Evolutionary conservation across 1,284 basidiomycete genomes (phyloP), one percentile per base, ranked within the genome.

Genomic region (Ustilago hordei): DNA sequence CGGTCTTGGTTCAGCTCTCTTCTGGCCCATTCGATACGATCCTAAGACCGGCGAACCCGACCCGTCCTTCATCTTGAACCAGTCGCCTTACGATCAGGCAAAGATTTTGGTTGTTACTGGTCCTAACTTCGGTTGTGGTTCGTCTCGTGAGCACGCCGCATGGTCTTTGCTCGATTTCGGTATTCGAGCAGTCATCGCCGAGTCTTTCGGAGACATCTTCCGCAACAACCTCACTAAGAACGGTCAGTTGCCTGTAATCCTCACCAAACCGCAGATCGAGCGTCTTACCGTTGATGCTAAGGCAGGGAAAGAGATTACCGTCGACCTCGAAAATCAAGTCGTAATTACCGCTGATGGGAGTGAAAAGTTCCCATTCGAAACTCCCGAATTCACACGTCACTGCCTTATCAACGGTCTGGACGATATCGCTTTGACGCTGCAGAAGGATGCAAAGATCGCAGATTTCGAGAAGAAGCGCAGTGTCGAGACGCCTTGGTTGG

Each of bases 151-250:
- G 50, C 84, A 85, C 60, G 84, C 84, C 13, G 79, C 84, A 3
- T 85, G 84, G 84, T 70, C 78, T 43, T 68, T 85, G 65, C 76
- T 80, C 47, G 84, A 85, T 69, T 85, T 84, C 68, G 84, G 84
- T 31, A 82, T 85, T 48, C 78, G 79, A 4, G 77, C 75, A 8
- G 81, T 85, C 38, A 84, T 85, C 39, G 84, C 81, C 38, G 69
- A 78, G 47, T 73, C 66, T 41, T 80, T 84, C 54, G 84, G 73
- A 34, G 84, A 85, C 60, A 85, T 85, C 45, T 81, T 80, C 80
- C 64, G 70, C 52, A 85, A 79, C 64, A 85, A 85, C 64, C 65
- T 82, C 28, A 79, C 78, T 62, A 85, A 85, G 73, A 85, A 85
- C 58, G 84, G 84, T 8, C 77, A 78, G 63, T 65, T 85, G 28